A percentile compares a stretch with the other conserved stretches of the same genome.
These are phyloP conservation scores for Botrytis byssoidea DNA, from an alignment of 2,329 filamentous ascomycete species.

Conservation along the genomic window DNA sequence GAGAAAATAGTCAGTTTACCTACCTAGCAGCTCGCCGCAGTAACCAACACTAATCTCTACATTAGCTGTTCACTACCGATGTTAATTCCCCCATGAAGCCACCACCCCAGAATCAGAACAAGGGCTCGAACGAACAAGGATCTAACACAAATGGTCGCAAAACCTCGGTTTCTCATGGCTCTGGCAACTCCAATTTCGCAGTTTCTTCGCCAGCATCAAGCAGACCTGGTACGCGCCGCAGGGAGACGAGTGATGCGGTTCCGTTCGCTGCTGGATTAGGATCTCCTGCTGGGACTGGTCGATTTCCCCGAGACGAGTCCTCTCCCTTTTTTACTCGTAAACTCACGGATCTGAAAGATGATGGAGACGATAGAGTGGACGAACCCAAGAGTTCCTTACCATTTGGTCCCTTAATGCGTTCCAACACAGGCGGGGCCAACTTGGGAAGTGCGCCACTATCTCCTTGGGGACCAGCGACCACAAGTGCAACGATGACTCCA, in stretches of 20 bases:
- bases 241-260: conserved; percentile 75
- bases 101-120: conserved; percentile 63
- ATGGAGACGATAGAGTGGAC: conserved; percentile 52
- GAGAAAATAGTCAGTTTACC: conserved; percentile 56
- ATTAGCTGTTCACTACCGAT: conserved; percentile 74
- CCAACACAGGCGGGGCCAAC: conserved; percentile 52
- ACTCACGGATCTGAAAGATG: conserved; percentile 52
- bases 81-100: conserved; percentile 94
- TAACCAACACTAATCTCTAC: conserved; percentile 30
- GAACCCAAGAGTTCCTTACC: conserved; percentile 43
- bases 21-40: conserved; percentile 20
- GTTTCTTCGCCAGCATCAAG: conserved; percentile 70
- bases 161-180: conserved; percentile 69
- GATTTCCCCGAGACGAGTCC: conserved; percentile 62
- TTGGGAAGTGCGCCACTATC: conserved; percentile 46
- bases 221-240: conserved; percentile 74
- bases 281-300: conserved; percentile 59
- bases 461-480: conserved; percentile 45
- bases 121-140: conserved; percentile 56
- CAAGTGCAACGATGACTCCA: conserved; percentile 64
- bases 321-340: conserved; percentile 59
- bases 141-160: conserved; percentile 69
- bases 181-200: conserved; percentile 61
- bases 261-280: conserved; percentile 47
- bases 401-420: conserved; percentile 52